phyloP scores from a whole-genome alignment of 2,329 filamentous ascomycete genomes.

The Hypoxylon sp. region DNA sequence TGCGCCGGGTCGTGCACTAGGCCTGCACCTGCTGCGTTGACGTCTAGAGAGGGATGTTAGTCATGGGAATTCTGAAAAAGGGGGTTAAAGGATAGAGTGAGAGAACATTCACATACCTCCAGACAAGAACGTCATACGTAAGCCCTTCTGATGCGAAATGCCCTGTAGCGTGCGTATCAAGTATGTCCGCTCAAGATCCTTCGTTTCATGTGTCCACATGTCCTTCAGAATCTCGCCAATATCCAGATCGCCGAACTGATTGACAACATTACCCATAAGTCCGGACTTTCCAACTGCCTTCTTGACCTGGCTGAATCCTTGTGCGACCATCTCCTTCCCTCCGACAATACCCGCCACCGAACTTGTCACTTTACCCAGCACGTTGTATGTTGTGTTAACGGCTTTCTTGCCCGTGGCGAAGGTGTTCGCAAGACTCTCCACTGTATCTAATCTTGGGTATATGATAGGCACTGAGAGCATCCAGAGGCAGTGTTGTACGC shows the following conservation, averaged over 20 bases:
- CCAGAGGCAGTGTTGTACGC: constrained; percentile 96
- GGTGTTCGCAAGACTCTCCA: constrained; percentile 91
- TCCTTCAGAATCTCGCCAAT: constrained; percentile 94
- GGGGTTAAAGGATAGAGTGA: background rate
- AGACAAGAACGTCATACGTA: constrained; percentile 97
- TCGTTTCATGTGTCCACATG: constrained; percentile 98
- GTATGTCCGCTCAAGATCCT: constrained; percentile 97
- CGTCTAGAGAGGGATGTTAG: constrained; percentile 65
- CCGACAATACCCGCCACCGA: constrained; percentile 96
- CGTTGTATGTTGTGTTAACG: constrained; percentile 95
- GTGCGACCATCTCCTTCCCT: constrained; percentile 91
- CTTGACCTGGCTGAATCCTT: constrained; percentile 95
- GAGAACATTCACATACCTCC: constrained; percentile 70
- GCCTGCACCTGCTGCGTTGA: constrained; percentile 92
- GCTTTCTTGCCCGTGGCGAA: constrained; percentile 96
- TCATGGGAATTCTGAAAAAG: constrained; percentile 44
- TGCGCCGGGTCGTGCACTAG: constrained; percentile 94
- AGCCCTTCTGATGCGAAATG: constrained; percentile 93
- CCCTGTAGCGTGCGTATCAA: constrained; percentile 95
- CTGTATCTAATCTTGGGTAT: constrained; percentile 91
- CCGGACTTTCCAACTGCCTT: constrained; percentile 96
- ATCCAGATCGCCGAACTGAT: constrained; percentile 96
- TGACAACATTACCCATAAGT: constrained; percentile 94
- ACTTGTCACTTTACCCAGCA: constrained; percentile 94
- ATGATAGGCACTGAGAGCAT: constrained; percentile 93